These are phyloP conservation scores for Alternaria gansuensis DNA, from an alignment of 2,329 filamentous ascomycete genomes.

Conservation along the genomic window DNA sequence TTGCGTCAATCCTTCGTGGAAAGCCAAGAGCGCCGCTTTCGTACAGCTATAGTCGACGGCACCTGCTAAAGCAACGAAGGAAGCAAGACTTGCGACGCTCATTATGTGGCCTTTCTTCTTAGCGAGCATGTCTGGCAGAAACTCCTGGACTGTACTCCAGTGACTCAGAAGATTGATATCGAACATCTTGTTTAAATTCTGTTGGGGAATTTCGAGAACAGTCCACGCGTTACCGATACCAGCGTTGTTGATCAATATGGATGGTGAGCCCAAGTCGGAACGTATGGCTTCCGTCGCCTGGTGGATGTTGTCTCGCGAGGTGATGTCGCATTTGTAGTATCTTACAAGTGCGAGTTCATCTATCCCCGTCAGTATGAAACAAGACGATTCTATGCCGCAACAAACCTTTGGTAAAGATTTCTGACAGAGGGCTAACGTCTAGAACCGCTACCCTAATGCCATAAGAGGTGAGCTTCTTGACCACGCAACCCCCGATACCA, in stretches of 20 bases:
- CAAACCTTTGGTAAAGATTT: slow-evolving; percentile 40
- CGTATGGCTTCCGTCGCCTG: slow-evolving; percentile 45
- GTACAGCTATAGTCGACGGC: slow-evolving; percentile 50
- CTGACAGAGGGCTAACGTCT: slow-evolving; percentile 45
- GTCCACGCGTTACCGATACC: slow-evolving; percentile 48
- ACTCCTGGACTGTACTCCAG: slow-evolving; percentile 51
- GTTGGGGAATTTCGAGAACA: slow-evolving; percentile 44
- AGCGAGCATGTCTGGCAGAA: slow-evolving; percentile 50
- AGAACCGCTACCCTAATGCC: slow-evolving; percentile 50
- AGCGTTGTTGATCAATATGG: slow-evolving; percentile 52
- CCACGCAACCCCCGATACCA: slow-evolving; percentile 49
- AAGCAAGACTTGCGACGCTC: slow-evolving; percentile 48
- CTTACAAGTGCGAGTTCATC: slow-evolving; percentile 32
- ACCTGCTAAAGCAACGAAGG: slow-evolving; percentile 45
- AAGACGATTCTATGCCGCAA: neutral
- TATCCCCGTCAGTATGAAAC: slow-evolving; percentile 28
- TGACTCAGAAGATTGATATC: slow-evolving; percentile 51
- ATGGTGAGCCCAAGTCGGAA: slow-evolving; percentile 44
- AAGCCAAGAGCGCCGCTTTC: slow-evolving; percentile 46
- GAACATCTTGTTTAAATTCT: slow-evolving; percentile 41
- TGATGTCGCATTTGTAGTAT: slow-evolving; percentile 49
- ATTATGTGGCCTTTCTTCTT: slow-evolving; percentile 51
- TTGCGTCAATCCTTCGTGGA: slow-evolving; percentile 50
- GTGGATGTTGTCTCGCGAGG: slow-evolving; percentile 42
- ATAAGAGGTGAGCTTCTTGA: slow-evolving; percentile 42